Conservation (phyloP, 1,284 basidiomycete species). For the Schizopora paradoxa region DNA sequence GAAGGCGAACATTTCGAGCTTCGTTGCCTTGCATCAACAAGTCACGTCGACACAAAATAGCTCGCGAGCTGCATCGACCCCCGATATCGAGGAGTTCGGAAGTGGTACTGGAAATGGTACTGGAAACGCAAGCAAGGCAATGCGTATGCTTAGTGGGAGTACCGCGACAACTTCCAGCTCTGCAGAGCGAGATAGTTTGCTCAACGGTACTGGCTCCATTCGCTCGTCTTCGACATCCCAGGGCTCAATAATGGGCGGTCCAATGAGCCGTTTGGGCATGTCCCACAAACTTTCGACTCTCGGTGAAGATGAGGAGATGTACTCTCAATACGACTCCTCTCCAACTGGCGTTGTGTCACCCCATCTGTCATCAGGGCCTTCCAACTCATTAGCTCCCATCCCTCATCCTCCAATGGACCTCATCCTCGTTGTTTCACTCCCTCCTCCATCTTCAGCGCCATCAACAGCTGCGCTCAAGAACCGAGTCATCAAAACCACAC, state of each 20-base stretch:
- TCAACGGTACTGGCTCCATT: slow-evolving; percentile 49
- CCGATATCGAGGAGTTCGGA: slow-evolving; percentile 74
- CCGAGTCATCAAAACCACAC: slow-evolving; percentile 77
- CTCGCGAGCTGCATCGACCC: slow-evolving; percentile 28
- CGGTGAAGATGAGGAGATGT: slow-evolving; percentile 64
- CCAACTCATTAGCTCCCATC: slow-evolving; percentile 72
- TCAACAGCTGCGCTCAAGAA: slow-evolving; percentile 79
- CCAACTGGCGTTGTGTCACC: slow-evolving; percentile 63
- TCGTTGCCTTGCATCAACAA: slow-evolving; percentile 64
- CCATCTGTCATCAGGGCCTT: slow-evolving; percentile 67
- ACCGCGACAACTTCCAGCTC: slow-evolving; percentile 63
- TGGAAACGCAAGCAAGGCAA: slow-evolving; percentile 57
- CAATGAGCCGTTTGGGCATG: slow-evolving; percentile 14
- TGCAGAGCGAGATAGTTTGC: slow-evolving; percentile 50
- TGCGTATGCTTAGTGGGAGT: slow-evolving; percentile 73
- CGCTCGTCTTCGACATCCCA: slow-evolving; percentile 70
- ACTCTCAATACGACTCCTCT: slow-evolving; percentile 38
- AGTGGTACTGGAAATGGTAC: slow-evolving; percentile 26
- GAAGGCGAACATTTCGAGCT: slow-evolving; percentile 72
- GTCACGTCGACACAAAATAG: slow-evolving; percentile 31
- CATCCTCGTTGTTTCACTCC: slow-evolving; percentile 86
- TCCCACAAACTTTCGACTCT: slow-evolving; percentile 56
- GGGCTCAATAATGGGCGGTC: slow-evolving; percentile 36
- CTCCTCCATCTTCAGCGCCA: slow-evolving; percentile 63
- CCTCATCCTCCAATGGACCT: slow-evolving; percentile 88